These are phyloP conservation scores for Huntiella bhutanensis DNA, from an alignment of 2,329 filamentous ascomycete species.

Conservation along the genomic window DNA sequence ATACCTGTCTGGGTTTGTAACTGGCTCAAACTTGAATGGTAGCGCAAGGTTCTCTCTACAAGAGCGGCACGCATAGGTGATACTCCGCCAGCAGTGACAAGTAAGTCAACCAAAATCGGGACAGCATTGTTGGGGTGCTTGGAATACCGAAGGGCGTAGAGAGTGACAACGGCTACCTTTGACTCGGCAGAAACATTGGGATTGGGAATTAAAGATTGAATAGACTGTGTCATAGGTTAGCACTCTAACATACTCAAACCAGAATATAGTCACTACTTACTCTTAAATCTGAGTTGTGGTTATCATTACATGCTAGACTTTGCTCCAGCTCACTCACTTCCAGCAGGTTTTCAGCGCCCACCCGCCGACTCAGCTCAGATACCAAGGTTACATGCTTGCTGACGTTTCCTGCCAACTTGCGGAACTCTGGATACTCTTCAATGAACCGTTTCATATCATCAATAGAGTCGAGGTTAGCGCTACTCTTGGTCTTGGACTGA, in stretches of 20 bases:
- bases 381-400: constrained; percentile 97
- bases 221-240: constrained; percentile 30
- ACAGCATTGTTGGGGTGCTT: constrained; percentile 71
- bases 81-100: constrained; percentile 68
- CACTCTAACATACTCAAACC: no score
- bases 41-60: constrained; percentile 64
- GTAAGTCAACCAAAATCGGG: constrained; percentile 68
- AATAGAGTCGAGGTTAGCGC: constrained; percentile 90
- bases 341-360: constrained; percentile 70
- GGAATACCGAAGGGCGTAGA: constrained; percentile 89
- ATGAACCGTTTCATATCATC: constrained; percentile 98
- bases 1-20: constrained; percentile 60
- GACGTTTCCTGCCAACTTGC: constrained; percentile 90
- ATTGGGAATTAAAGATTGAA: constrained; percentile 73
- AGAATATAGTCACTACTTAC: constrained; percentile 24
- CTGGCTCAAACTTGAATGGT: constrained; percentile 72
- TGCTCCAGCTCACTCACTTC: constrained; percentile 96
- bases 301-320: constrained; percentile 91
- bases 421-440: constrained; percentile 95
- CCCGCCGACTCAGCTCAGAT: constrained; percentile 74
- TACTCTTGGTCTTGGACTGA: constrained; percentile 92
- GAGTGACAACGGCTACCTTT: constrained; percentile 74
- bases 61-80: constrained; percentile 56
- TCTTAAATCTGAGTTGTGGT: constrained; percentile 80
- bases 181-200: constrained; percentile 58